Base-by-base conservation (phyloP, 1,284 basidiomycete species). In the Melampsora allii-populina region DNA sequence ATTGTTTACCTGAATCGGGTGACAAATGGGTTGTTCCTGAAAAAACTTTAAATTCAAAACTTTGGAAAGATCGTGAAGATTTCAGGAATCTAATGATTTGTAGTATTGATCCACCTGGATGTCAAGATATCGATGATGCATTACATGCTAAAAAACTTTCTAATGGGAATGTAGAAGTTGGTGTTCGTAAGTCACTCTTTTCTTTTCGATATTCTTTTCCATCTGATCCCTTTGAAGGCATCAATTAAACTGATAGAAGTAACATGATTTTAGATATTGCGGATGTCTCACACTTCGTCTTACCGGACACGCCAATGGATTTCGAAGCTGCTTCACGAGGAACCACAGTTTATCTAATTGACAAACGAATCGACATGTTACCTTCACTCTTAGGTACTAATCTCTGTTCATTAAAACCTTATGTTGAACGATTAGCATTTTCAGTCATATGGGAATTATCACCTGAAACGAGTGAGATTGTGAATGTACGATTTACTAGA, bases 301-400 rank as follows among this genome's bases (percentile, higher is more conserved):
- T 87, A 68, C 86, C 94, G 2, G 92, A 95, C 80, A 99, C 91
- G 68, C 87, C 96, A 0, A 98, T 99, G 94, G 96, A 99, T 79
- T 88, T 85, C 46, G 96, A 99, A 82, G 96, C 96, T 19, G 92
- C 95, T 17, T 87, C 93, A 14, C 86, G 96, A 71, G 95, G 96
- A 12, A 98, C 95, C 0, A 98, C 96, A 0, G 96, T 99, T 3
- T 99, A 98, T 81, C 87, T 99, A 5, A 96, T 98, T 2, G 96
- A 99, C 84, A 96, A 95, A 83, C 90, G 96, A 48, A 95, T 99
- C 72, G 96, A 98, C 84, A 99, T 99, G 96, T 85, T 99, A 67
- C 96, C 96, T 0, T 86, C 90, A 19, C 84, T 99, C 9, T 86
- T 99, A 9, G 96, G 96, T 1, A 98, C 96, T 1, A 98, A 98